phyloP scores from a whole-genome alignment of 2,329 filamentous ascomycete genomes.

The Clonostachys sp. region DNA sequence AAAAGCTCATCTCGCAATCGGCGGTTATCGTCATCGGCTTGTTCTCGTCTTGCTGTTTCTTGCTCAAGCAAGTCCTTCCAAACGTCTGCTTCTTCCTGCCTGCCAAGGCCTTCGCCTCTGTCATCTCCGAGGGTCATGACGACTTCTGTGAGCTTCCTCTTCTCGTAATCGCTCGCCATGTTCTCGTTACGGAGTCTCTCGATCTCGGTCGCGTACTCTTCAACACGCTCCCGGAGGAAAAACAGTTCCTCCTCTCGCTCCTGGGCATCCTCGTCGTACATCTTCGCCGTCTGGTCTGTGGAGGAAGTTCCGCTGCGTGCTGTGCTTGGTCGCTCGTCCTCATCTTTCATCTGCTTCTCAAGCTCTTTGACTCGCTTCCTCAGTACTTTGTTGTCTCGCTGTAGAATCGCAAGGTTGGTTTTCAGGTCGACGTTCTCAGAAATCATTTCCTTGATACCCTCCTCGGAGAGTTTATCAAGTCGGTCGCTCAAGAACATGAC shows the following conservation, averaged over 20 bases:
- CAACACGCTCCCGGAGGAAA: slow-evolving; percentile 79
- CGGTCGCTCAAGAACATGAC: slow-evolving; percentile 96
- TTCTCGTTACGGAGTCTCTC: slow-evolving; percentile 77
- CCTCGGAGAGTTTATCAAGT: slow-evolving; percentile 87
- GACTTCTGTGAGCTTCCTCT: slow-evolving; percentile 79
- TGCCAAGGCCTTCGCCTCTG: slow-evolving; percentile 42
- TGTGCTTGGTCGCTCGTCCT: slow-evolving; percentile 58
- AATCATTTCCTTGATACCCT: slow-evolving; percentile 97
- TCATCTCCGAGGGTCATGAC: slow-evolving; percentile 52
- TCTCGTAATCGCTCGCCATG: slow-evolving; percentile 76
- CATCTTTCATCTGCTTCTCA: slow-evolving; percentile 71
- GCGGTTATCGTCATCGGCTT: slow-evolving; percentile 84
- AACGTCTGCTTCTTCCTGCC: slow-evolving; percentile 70
- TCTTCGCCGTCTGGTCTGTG: slow-evolving; percentile 50
- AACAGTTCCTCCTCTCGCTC: slow-evolving; percentile 82
- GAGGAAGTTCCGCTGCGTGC: slow-evolving; percentile 51
- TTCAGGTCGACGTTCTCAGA: slow-evolving; percentile 95
- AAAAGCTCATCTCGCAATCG: slow-evolving; percentile 80
- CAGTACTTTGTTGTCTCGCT: slow-evolving; percentile 84
- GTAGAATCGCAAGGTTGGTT: slow-evolving; percentile 80
- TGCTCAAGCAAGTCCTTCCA: slow-evolving; percentile 94
- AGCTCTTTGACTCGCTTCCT: slow-evolving; percentile 80
- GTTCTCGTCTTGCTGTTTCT: slow-evolving; percentile 83
- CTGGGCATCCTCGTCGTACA: slow-evolving; percentile 54
- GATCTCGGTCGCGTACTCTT: slow-evolving; percentile 78